Base-by-base conservation (phyloP, 2,329 filamentous ascomycete genomes). In the Colletotrichum tabaci region DNA sequence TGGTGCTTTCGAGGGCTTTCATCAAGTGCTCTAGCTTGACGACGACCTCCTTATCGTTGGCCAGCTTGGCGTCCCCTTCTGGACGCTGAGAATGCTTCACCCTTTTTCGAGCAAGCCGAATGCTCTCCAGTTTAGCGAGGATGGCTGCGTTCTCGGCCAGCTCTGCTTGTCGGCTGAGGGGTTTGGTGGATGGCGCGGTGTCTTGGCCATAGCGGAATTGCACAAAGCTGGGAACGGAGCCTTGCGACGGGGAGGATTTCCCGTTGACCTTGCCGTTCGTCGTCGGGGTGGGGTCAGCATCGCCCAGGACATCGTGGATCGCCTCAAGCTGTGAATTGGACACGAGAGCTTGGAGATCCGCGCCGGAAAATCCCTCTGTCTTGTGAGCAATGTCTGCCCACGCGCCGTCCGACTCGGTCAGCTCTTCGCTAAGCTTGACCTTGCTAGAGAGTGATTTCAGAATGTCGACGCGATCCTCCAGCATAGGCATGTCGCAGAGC, bases 311-410 rank as follows among this genome's bases (percentile, higher is more conserved):
- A 75, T 98, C 95, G 79, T 99, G 96, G 74, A 99, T 98, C 38
- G 96, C 96, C 83, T 98, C 96, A 7, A 99, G 88, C 80, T 99
- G 96, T 0, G 96, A 95, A 76, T 99, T 99, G 77, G 97, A 98
- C 53, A 98, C 91, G 8, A 99, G 88, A 0, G 96, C 96, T 81
- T 99, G 96, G 4, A 99, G 86, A 83, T 99, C 96, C 1, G 96
- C 96, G 15, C 96, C 96, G 0, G 94, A 96, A 80, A 97, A 98
- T 12, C 96, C 96, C 71, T 96, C 93, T 0, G 96, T 98, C 18
- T 90, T 87, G 18, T 85, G 86, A 0, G 95, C 96, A 30, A 99
- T 89, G 73, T 95, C 93, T n/a, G 83, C 84, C 40, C 97, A 82
- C 9, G 87, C 87, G 15, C 86, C 84, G 26, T 87, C 84, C 2